Conservation (phyloP, 176 grass and related monocot genomes). For the Guadua angustifolia region DNA sequence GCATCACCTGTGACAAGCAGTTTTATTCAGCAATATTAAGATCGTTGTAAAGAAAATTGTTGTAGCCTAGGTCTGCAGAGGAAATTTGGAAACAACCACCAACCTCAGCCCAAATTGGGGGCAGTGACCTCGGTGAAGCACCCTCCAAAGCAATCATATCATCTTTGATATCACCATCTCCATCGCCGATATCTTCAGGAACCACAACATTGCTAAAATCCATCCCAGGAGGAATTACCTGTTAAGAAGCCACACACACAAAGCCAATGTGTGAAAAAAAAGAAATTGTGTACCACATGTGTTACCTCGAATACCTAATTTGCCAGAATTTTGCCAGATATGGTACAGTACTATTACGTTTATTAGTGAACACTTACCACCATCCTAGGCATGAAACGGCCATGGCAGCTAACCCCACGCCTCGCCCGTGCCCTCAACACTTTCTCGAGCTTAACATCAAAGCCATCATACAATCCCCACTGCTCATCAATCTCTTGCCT, state of each 20-base stretch:
- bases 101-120: conserved; percentile 94
- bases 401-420: conserved; percentile 66
- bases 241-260: conserved; percentile 21
- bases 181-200: conserved; percentile 67
- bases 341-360: neutral
- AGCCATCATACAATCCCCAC: conserved; percentile 96
- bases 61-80: neutral
- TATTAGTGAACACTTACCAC: conserved; percentile 59
- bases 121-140: conserved; percentile 67
- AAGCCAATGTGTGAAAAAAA: neutral
- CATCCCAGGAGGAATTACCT: conserved; percentile 99
- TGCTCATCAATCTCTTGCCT: conserved; percentile 97
- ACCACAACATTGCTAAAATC: conserved; percentile 92
- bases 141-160: conserved; percentile 59
- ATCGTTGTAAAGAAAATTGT: neutral
- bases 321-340: conserved; percentile 23
- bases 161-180: conserved; percentile 78
- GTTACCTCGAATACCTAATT: neutral
- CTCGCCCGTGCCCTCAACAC: conserved; percentile 66
- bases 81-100: conserved; percentile 27
- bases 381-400: conserved; percentile 93
- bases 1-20: conserved; percentile 62
- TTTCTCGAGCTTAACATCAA: conserved; percentile 86
- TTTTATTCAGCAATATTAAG: conserved; percentile 17
- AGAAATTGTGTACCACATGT: neutral